These are phyloP conservation scores for Ogataea paraovalis DNA, from an alignment of 805 yeast genomes.

Conservation along the genomic window DNA sequence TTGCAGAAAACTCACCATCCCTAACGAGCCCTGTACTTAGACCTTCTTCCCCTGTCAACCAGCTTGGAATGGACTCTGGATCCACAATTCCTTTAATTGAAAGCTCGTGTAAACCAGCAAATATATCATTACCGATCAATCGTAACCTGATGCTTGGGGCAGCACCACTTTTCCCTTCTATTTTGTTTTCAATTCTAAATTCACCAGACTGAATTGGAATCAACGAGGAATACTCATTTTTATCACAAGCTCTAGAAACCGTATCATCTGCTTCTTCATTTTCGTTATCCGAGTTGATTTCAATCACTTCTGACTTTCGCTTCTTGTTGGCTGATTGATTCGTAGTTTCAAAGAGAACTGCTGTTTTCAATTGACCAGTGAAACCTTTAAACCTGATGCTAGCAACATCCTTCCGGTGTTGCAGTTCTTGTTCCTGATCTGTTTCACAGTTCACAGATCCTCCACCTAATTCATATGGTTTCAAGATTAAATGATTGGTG, in stretches of 20 bases:
- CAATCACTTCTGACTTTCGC: slow-evolving; percentile 8
- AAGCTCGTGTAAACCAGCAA: slow-evolving; percentile 73
- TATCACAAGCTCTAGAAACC: neutral
- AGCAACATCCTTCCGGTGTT: slow-evolving; percentile 40
- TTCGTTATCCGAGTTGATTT: slow-evolving; percentile 5
- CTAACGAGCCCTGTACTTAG: slow-evolving; percentile 42
- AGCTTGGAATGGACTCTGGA: slow-evolving; percentile 59
- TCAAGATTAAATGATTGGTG: slow-evolving; percentile 38
- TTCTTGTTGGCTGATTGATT: slow-evolving; percentile 20
- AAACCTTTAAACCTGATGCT: slow-evolving; percentile 62
- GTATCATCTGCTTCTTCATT: slow-evolving; percentile 6
- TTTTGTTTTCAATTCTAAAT: slow-evolving; percentile 37
- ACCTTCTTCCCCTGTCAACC: slow-evolving; percentile 79
- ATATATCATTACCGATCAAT: slow-evolving; percentile 65
- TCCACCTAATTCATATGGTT: slow-evolving; percentile 23
- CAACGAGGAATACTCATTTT: slow-evolving; percentile 44
- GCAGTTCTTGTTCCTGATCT: slow-evolving; percentile 14
- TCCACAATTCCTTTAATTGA: slow-evolving; percentile 47
- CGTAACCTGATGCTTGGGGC: slow-evolving; percentile 27
- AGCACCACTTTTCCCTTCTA: slow-evolving; percentile 20
- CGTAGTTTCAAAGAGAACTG: slow-evolving; percentile 38
- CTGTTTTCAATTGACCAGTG: slow-evolving; percentile 31
- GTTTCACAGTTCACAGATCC: slow-evolving; percentile 8
- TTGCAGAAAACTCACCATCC: slow-evolving; percentile 33
- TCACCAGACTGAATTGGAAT: slow-evolving; percentile 56